These are phyloP conservation scores for Flaveria bidentis DNA, from an alignment of 129 eudicot genomes.

Conservation along the genomic window DNA sequence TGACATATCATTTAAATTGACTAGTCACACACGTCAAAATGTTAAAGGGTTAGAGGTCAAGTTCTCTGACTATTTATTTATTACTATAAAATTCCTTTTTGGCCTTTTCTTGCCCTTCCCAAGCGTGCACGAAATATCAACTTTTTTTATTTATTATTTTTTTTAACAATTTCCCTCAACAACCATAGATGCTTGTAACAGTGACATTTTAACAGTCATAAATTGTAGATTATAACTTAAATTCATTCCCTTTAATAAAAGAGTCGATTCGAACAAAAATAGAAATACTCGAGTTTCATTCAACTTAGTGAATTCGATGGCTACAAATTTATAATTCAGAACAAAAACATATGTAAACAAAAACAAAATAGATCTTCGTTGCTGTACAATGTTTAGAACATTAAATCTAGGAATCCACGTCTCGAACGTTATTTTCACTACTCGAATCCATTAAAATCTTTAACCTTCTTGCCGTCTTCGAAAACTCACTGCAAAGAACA, in stretches of 20 bases:
- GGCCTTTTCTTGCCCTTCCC: constrained; percentile 42
- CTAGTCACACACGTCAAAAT: too few species aligned
- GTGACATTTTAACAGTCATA: constrained; percentile 27
- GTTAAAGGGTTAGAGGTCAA: constrained; percentile 11
- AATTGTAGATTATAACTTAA: neutral
- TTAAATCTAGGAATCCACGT: constrained; percentile 31
- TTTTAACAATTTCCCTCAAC: constrained; percentile 8
- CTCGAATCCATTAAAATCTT: constrained; percentile 58
- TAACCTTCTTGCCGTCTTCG: constrained; percentile 58
- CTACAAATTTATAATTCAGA: constrained; percentile 17
- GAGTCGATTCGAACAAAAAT: neutral
- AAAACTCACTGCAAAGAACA: constrained; percentile 55
- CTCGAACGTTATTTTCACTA: constrained; percentile 42
- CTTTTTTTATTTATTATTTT: constrained; percentile 7
- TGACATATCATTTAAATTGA: too few species aligned
- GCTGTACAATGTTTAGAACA: constrained; percentile 43
- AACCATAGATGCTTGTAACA: constrained; percentile 24
- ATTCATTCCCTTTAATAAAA: neutral
- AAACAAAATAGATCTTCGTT: constrained; percentile 17
- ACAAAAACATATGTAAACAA: constrained; percentile 29
- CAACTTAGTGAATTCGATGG: constrained; percentile 12
- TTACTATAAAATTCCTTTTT: constrained; percentile 36
- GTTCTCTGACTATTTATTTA: constrained; percentile 29
- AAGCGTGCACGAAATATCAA: constrained; percentile 47
- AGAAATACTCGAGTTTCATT: constrained; percentile 32